These are phyloP conservation scores for Tuber borchii DNA, from an alignment of 495 filamentous ascomycete species.

Conservation along the genomic window DNA sequence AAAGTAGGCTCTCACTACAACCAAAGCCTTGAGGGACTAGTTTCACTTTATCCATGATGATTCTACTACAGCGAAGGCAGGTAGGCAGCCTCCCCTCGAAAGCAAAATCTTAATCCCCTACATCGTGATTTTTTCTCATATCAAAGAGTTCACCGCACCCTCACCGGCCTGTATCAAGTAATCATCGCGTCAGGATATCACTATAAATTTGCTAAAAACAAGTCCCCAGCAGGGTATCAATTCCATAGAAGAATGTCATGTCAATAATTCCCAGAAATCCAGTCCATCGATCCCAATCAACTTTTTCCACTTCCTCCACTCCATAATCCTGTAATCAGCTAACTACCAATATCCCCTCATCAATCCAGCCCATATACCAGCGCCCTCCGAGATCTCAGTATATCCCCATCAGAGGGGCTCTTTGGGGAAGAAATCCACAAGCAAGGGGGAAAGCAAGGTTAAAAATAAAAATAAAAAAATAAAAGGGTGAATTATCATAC, in stretches of 20 bases:
- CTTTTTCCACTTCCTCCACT: neutral
- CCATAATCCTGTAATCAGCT: neutral
- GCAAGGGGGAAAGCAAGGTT: constrained; percentile 15
- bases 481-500: constrained; percentile 21
- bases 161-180: neutral
- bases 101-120: neutral
- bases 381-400: neutral
- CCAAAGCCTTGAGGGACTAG: neutral
- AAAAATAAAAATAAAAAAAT: constrained; percentile 14
- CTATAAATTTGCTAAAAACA: neutral
- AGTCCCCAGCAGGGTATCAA: neutral
- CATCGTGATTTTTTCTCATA: too few species aligned
- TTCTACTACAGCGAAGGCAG: neutral
- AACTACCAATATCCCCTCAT: neutral
- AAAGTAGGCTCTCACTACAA: neutral
- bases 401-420: neutral
- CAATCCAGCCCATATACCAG: neutral
- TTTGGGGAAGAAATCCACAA: neutral
- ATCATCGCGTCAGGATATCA: neutral
- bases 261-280: neutral
- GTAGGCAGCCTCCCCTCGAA: neutral
- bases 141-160: neutral
- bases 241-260: neutral
- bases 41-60: neutral
- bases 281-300: neutral